phyloP scores from a whole-genome alignment of 805 yeast species.

The Kodamaea lidongshanica region DNA sequence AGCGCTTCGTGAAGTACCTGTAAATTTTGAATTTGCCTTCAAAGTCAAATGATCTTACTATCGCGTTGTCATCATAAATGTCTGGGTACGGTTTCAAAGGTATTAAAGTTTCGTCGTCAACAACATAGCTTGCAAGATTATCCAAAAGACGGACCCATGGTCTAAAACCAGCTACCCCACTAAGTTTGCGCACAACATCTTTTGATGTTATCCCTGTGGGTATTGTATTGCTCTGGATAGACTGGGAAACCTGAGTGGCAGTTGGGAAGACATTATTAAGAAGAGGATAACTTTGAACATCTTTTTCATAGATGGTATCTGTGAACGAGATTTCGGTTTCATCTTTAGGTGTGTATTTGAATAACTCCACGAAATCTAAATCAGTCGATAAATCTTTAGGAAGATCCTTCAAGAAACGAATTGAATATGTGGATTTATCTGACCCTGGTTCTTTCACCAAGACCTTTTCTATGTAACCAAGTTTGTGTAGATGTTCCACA shows the following conservation, averaged over 20 bases:
- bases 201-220: slow-evolving; percentile 59
- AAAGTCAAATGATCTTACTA: slow-evolving; percentile 63
- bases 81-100: slow-evolving; percentile 23
- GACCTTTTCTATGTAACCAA: slow-evolving; percentile 44
- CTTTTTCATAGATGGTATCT: neutral
- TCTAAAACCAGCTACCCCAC: slow-evolving; percentile 51
- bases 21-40: slow-evolving; percentile 70
- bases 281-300: slow-evolving; percentile 16
- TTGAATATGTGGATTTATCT: slow-evolving; percentile 29
- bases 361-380: slow-evolving; percentile 32
- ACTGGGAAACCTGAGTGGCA: slow-evolving; percentile 55
- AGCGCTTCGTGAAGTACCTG: slow-evolving; percentile 39
- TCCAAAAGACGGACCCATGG: slow-evolving; percentile 50
- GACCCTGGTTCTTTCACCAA: slow-evolving; percentile 38
- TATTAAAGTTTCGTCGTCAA: slow-evolving; percentile 15
- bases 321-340: neutral
- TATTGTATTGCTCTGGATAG: slow-evolving; percentile 18
- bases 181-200: slow-evolving; percentile 42
- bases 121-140: slow-evolving; percentile 34
- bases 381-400: slow-evolving; percentile 42
- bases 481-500: slow-evolving; percentile 38
- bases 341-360: slow-evolving; percentile 4
- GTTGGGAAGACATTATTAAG: slow-evolving; percentile 57
- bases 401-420: slow-evolving; percentile 40
- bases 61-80: slow-evolving; percentile 18